Evolutionary conservation across 139 green algal species (phyloP).

Genomic region (Haematococcus sp.): DNA sequence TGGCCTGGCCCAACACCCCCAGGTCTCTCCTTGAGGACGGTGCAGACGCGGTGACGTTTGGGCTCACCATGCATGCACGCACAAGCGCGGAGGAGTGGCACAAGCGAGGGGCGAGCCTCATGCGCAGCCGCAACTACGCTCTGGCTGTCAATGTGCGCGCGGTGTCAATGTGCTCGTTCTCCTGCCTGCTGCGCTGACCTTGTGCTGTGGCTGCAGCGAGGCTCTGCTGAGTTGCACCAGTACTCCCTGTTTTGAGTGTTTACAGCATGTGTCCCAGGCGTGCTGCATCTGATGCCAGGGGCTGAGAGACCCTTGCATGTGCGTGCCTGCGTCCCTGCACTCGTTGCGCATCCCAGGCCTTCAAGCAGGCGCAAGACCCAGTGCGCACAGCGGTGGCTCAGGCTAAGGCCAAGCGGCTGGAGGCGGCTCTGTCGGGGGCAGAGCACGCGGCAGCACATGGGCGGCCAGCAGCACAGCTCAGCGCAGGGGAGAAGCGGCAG

Average conservation of each 20-base stretch:
- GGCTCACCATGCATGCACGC: constrained; percentile 24
- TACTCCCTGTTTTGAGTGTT: background rate
- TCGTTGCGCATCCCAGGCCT: constrained; percentile 11
- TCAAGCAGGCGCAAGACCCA: background rate
- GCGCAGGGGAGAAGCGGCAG: constrained; percentile 10
- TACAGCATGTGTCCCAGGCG: background rate
- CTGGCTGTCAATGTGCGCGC: constrained; percentile 21
- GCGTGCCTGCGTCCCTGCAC: constrained; percentile 2
- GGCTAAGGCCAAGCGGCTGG: background rate
- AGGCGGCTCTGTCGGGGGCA: background rate
- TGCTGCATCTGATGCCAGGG: background rate
- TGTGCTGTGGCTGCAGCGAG: too few relatives aligned
- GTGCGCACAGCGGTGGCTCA: background rate
- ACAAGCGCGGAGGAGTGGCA: constrained; percentile 30
- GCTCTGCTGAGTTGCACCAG: background rate
- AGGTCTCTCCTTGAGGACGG: constrained; percentile 34
- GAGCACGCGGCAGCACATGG: background rate
- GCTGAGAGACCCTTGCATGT: background rate
- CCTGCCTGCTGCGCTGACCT: too few relatives aligned
- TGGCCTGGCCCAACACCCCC: background rate
- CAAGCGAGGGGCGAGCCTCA: constrained; percentile 26
- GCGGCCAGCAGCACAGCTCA: background rate
- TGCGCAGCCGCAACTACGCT: constrained; percentile 21
- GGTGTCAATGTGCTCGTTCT: background rate
- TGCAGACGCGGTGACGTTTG: constrained; percentile 18